These are phyloP conservation scores for Draba incana DNA, from an alignment of 345 rosid species.

Conservation along the genomic window DNA sequence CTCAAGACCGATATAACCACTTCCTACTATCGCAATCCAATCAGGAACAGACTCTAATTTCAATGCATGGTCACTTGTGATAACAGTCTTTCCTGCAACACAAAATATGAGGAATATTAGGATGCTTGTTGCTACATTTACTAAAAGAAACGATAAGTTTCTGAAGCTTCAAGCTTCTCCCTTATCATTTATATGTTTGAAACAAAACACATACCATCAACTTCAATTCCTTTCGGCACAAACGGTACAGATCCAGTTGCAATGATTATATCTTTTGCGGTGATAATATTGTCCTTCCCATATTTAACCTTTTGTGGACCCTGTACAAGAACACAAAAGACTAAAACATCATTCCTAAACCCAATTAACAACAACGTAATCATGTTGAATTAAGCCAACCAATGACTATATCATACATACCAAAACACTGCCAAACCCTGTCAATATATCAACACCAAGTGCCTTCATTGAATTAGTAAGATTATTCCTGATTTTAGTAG, in stretches of 20 bases:
- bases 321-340: slow-evolving; percentile 45
- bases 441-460: slow-evolving; percentile 90
- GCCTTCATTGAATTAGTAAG: slow-evolving; percentile 95
- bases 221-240: slow-evolving; percentile 98
- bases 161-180: slow-evolving; percentile 5
- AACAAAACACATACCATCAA: slow-evolving; percentile 68
- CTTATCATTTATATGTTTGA: background rate
- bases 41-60: slow-evolving; percentile 94
- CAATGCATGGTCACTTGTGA: slow-evolving; percentile 99
- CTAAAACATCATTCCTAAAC: slow-evolving; percentile 8
- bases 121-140: slow-evolving; percentile 11
- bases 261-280: slow-evolving; percentile 80
- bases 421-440: slow-evolving; percentile 81
- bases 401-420: slow-evolving; percentile 48
- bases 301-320: slow-evolving; percentile 93
- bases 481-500: slow-evolving; percentile 83
- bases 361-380: background rate
- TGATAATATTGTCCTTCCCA: slow-evolving; percentile 74
- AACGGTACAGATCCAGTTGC: slow-evolving; percentile 99
- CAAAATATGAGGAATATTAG: slow-evolving; percentile 6
- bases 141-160: background rate
- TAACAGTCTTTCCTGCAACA: slow-evolving; percentile 95
- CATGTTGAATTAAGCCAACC: background rate
- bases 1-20: slow-evolving; percentile 99
- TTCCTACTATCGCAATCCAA: slow-evolving; percentile 99